Base-by-base conservation (phyloP, 2,329 filamentous ascomycete species). In the Nemania diffusa region DNA sequence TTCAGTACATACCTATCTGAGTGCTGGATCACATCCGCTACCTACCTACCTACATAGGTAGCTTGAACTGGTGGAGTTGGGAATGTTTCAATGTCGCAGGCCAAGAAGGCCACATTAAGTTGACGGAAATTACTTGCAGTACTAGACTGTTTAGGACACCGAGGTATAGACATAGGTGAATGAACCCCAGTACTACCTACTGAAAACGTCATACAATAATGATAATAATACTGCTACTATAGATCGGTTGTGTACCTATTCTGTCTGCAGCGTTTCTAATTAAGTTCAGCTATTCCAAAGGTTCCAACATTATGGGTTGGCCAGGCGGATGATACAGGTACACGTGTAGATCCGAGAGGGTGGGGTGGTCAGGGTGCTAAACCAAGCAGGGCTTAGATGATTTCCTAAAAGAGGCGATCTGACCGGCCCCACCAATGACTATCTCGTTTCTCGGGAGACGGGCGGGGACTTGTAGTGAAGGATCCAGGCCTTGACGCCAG, bases 401-500 rank as follows among this genome's bases (percentile, higher is more conserved):
- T 13, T n/a, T 42, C 46, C 34, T 51, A 40, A 50, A 64, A 34
- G 37, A 60, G 57, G 11, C 15, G 17, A 22, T 42, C 13, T 20
- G 42, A 17, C 57, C 2, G 17, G 52, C 52, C 57, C 57, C 57
- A 57, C 58, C 53, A 65, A 62, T 62, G 13, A 56, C 40, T 50
- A 52, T 66, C 62, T 63, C 42, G 67, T 69, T 62, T 44, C 63
- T 69, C 63, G 58, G 63, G 63, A 56, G 57, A 69, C 63, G 58
- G 58, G 67, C 42, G 63, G 67, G 52, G 62, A 24, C 24, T 11
- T 52, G 20, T 26, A 40, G 44, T 58, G 20, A 42, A 22, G 44
- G 62, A 40, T 65, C 56, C 48, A 55, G 44, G 22, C 24, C 44
- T 22, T n/a, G 22, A 9, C 26, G 27, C 22, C 46, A 50, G 27